Conservation (phyloP, 1,139 yeast species). For the Spathaspora sp. region DNA sequence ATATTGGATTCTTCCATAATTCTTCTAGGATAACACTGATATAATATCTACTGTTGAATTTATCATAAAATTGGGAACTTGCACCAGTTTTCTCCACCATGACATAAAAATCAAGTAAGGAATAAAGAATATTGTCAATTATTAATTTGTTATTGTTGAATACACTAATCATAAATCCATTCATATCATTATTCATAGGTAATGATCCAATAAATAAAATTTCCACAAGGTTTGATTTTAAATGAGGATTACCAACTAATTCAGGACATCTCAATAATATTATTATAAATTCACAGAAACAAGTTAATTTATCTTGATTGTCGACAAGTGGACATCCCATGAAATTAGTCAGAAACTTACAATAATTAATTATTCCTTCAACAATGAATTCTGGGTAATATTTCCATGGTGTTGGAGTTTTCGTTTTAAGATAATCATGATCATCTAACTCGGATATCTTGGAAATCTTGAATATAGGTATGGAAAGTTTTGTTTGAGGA, state of each 20-base stretch:
- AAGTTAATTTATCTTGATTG: conserved; percentile 49
- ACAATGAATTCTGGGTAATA: conserved; percentile 83
- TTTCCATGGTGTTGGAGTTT: conserved; percentile 76
- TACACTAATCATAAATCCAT: conserved; percentile 72
- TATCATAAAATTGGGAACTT: conserved; percentile 92
- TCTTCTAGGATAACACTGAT: conserved; percentile 81
- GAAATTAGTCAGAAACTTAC: conserved; percentile 63
- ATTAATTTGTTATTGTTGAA: conserved; percentile 67
- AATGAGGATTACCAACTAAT: conserved; percentile 86
- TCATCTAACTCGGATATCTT: conserved; percentile 58
- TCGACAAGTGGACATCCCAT: conserved; percentile 58
- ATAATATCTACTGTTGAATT: conserved; percentile 86
- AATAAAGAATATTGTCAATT: conserved; percentile 67
- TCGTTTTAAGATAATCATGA: conserved; percentile 60
- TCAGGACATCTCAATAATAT: conserved; percentile 82
- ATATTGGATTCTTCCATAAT: conserved; percentile 73
- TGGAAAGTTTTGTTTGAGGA: conserved; percentile 53
- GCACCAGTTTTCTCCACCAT: conserved; percentile 97
- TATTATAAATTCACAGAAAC: conserved; percentile 72
- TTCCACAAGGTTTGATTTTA: conserved; percentile 83
- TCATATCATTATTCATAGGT: conserved; percentile 49
- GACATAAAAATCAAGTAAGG: conserved; percentile 85
- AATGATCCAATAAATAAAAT: conserved; percentile 74
- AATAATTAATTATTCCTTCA: conserved; percentile 79
- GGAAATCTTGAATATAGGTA: conserved; percentile 65